These are phyloP conservation scores for Bromus sterilis DNA, from an alignment of 176 grass and related monocot genomes.

Conservation along the genomic window DNA sequence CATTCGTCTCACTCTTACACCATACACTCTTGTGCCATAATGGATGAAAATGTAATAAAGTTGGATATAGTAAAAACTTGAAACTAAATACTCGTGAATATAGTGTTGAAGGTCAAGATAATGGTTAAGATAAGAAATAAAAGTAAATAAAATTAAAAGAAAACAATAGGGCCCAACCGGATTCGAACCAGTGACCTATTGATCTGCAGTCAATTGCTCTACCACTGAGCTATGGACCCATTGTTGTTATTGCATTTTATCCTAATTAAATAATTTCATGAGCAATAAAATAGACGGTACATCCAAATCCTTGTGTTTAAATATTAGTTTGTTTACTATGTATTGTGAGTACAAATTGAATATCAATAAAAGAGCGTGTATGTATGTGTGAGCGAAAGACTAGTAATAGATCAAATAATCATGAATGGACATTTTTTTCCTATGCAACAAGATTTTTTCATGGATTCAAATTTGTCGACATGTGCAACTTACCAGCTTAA, in stretches of 20 bases:
- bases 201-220: constrained; percentile 99
- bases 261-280: too few species aligned
- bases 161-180: constrained; percentile 79
- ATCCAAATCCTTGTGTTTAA: background rate
- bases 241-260: background rate
- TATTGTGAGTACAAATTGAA: background rate
- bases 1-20: too few species aligned
- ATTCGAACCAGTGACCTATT: constrained; percentile 99
- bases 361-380: too few species aligned
- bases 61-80: background rate
- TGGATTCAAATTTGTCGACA: background rate
- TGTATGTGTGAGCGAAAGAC: too few species aligned
- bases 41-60: background rate
- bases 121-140: background rate
- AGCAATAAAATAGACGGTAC: too few species aligned
- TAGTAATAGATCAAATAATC: too few species aligned
- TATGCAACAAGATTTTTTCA: too few species aligned
- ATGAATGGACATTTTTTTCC: too few species aligned
- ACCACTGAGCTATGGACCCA: constrained; percentile 99
- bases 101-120: background rate
- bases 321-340: background rate
- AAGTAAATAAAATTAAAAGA: background rate
- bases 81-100: background rate
- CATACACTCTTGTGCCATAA: too few species aligned
- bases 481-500: too few species aligned